Percentiles rank a stretch among this genome's conserved stretches.
Conservation (phyloP, 192 early-diverging fungal species). For the Podila horticola region DNA sequence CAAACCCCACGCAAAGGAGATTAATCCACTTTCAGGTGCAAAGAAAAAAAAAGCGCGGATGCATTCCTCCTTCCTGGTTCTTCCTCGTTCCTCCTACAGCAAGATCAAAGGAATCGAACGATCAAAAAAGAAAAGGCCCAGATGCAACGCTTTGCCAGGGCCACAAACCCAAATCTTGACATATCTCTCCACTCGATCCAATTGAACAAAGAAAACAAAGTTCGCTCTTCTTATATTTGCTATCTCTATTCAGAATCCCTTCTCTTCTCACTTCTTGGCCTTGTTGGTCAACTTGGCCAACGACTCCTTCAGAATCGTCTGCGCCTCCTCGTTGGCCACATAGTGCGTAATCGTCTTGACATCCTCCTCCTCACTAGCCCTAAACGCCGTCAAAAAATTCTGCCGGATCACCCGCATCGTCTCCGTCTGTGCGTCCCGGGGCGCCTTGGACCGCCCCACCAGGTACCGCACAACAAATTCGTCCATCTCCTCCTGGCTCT, state of each 20-base stretch:
- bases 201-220: no score
- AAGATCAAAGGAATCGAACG: no score
- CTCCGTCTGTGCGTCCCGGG: constrained; percentile 31
- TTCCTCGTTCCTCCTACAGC: no score
- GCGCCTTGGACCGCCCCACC: constrained; percentile 16
- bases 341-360: constrained; percentile 29
- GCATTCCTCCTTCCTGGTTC: not conserved
- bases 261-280: constrained; percentile 17
- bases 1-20: not conserved
- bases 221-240: not conserved
- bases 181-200: no score
- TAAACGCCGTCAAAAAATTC: constrained; percentile 31
- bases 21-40: not conserved
- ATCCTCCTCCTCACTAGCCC: constrained; percentile 31
- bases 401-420: constrained; percentile 35
- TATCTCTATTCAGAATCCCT: not conserved
- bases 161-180: no score
- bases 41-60: not conserved
- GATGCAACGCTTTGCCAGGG: no score
- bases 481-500: constrained; percentile 40
- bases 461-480: constrained; percentile 39
- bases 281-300: constrained; percentile 35
- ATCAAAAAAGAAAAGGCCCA: no score
- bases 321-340: constrained; percentile 31
- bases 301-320: constrained; percentile 28